Conservation (phyloP, 352 stramenopile species). For the Globisporangium abappressorium region DNA sequence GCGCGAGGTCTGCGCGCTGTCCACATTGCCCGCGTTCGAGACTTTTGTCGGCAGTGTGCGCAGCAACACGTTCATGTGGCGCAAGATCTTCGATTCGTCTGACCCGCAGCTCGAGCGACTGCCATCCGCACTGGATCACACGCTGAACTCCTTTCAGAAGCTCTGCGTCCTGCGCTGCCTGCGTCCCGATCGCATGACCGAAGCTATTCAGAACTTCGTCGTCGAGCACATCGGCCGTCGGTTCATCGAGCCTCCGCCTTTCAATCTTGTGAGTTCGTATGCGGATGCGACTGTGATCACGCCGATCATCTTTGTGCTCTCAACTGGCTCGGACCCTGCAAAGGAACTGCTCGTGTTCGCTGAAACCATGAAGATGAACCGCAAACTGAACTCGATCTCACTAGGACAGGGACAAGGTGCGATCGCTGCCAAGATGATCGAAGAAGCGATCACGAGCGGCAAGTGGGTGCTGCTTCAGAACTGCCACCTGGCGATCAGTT, state of each 20-base stretch:
- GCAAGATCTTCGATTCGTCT: constrained; percentile 41
- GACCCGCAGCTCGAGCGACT: constrained; percentile 39
- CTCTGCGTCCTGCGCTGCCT: constrained; percentile 55
- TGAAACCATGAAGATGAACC: constrained; percentile 79
- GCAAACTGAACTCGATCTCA: constrained; percentile 87
- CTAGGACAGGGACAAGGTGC: constrained; percentile 88
- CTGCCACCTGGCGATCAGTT: constrained; percentile 91
- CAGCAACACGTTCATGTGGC: constrained; percentile 28
- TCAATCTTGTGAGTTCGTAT: constrained; percentile 83
- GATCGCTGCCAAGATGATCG: constrained; percentile 86
- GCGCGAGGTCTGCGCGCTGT: constrained; percentile 34
- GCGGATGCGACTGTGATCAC: constrained; percentile 79
- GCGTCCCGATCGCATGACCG: constrained; percentile 57
- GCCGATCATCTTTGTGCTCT: constrained; percentile 91
- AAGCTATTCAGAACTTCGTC: constrained; percentile 84
- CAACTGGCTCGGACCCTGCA: constrained; percentile 85
- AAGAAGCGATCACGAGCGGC: constrained; percentile 80
- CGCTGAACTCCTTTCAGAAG: constrained; percentile 49
- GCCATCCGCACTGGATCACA: constrained; percentile 27
- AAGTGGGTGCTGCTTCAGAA: constrained; percentile 93
- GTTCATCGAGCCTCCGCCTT: constrained; percentile 85
- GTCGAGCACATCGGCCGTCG: constrained; percentile 66
- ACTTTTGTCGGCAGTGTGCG: constrained; percentile 23
- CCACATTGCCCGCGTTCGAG: constrained; percentile 35
- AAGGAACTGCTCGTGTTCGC: constrained; percentile 88